Evolutionary conservation across 345 rosid species (phyloP).

Genomic region (Iberis pinnata): DNA sequence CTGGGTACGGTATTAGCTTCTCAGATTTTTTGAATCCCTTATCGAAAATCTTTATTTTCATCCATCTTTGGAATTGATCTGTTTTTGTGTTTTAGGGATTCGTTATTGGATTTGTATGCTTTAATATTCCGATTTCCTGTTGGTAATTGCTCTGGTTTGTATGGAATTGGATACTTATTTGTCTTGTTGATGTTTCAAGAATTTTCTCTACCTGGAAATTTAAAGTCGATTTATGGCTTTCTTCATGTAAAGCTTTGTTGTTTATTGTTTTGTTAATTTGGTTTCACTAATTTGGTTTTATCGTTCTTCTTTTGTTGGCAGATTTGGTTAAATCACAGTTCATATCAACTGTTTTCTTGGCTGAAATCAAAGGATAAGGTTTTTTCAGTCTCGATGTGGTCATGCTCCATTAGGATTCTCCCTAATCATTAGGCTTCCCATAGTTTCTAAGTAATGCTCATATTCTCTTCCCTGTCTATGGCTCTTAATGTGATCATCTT

Average conservation of each 20-base stretch:
- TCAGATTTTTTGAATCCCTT: neutral
- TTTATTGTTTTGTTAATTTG: neutral
- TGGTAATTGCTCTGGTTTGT: no score
- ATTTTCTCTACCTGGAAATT: no score
- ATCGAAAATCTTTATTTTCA: no score
- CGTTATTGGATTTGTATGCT: neutral
- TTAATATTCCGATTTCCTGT: no score
- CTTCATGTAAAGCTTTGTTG: neutral
- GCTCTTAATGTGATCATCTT: constrained; percentile 47
- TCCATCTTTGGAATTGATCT: no score
- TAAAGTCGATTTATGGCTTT: no score
- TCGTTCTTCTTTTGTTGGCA: constrained; percentile 9
- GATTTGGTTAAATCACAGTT: neutral
- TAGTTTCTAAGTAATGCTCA: neutral
- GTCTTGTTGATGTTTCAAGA: no score
- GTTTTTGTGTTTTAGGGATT: neutral
- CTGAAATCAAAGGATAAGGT: neutral
- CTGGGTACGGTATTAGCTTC: constrained; percentile 10
- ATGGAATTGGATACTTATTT: no score
- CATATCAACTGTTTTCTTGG: no score
- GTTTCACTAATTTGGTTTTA: constrained; percentile 10
- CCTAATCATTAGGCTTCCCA: neutral
- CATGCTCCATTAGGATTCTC: constrained; percentile 9
- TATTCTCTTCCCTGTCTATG: constrained; percentile 12
- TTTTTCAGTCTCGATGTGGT: constrained; percentile 25